phyloP scores from a whole-genome alignment of 768 basidiomycete species.

The Xerocomus brunneocitrinus region DNA sequence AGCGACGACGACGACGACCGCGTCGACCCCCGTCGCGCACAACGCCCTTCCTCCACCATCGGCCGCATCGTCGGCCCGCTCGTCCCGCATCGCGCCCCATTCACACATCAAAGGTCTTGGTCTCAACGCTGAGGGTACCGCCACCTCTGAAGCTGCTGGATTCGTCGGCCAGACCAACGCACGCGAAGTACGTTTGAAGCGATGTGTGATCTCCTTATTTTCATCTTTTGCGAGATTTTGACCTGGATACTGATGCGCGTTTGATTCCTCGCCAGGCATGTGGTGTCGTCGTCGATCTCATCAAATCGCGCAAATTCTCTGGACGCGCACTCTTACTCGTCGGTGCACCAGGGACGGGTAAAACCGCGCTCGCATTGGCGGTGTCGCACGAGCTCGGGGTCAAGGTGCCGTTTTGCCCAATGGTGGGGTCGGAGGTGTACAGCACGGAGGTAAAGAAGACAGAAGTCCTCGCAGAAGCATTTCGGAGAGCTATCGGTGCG shows the following conservation, averaged over 20 bases:
- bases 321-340: slow-evolving; percentile 89
- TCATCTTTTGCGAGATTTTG: no score
- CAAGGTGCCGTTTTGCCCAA: slow-evolving; percentile 97
- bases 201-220: neutral
- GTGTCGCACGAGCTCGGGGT: slow-evolving; percentile 90
- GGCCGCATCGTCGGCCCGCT: slow-evolving; percentile 53
- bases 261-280: slow-evolving; percentile 57
- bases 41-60: slow-evolving; percentile 71
- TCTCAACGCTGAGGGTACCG: slow-evolving; percentile 77
- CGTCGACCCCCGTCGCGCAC: slow-evolving; percentile 57
- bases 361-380: slow-evolving; percentile 95
- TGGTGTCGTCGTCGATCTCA: slow-evolving; percentile 83
- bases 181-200: slow-evolving; percentile 62
- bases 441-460: slow-evolving; percentile 98
- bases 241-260: neutral
- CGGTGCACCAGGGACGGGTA: slow-evolving; percentile 96
- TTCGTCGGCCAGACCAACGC: slow-evolving; percentile 90
- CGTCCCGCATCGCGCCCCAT: slow-evolving; percentile 83
- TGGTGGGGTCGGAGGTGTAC: slow-evolving; percentile 98
- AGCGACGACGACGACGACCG: slow-evolving; percentile 41
- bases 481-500: slow-evolving; percentile 92
- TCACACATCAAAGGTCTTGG: slow-evolving; percentile 98
- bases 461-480: slow-evolving; percentile 92
- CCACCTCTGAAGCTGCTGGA: slow-evolving; percentile 67
- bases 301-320: slow-evolving; percentile 89